Evolutionary conservation across 192 early-diverging fungal genomes (phyloP).

Genomic region (Gorgonomyces haynaldii): DNA sequence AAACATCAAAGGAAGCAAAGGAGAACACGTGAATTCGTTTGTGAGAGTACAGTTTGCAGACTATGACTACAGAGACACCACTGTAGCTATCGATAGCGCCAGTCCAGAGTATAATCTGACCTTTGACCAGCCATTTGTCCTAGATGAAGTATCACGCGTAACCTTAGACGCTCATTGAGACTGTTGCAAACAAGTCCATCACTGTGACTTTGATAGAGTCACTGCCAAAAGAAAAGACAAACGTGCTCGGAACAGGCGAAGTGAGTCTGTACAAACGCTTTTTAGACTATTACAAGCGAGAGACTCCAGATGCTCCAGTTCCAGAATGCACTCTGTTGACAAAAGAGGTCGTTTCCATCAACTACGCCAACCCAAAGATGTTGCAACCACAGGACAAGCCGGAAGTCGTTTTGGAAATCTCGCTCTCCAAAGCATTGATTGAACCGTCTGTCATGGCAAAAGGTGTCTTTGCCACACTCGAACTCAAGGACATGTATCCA

Average conservation of each 20-base stretch:
- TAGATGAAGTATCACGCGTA: slow-evolving; percentile 35
- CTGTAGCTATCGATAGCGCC: slow-evolving; percentile 30
- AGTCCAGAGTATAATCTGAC: slow-evolving; percentile 39
- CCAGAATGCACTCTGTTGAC: slow-evolving; percentile 18
- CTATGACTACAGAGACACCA: slow-evolving; percentile 44
- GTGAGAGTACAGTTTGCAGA: slow-evolving; percentile 45
- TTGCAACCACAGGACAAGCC: slow-evolving; percentile 28
- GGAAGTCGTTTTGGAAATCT: slow-evolving; percentile 32
- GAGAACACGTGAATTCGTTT: slow-evolving; percentile 38
- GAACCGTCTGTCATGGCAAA: slow-evolving; percentile 29
- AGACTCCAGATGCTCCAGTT: slow-evolving; percentile 22
- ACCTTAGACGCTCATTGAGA: slow-evolving; percentile 37
- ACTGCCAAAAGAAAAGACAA: slow-evolving; percentile 51
- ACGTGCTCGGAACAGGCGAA: slow-evolving; percentile 37
- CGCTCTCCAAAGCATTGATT: slow-evolving; percentile 28
- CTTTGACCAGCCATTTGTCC: slow-evolving; percentile 32
- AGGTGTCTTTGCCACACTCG: slow-evolving; percentile 37
- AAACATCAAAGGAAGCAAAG: slow-evolving; percentile 40
- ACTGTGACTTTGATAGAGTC: slow-evolving; percentile 41
- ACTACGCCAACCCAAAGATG: slow-evolving; percentile 30
- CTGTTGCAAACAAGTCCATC: slow-evolving; percentile 40
- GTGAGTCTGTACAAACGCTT: slow-evolving; percentile 24
- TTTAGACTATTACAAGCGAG: slow-evolving; percentile 29
- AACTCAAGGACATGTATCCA: slow-evolving; percentile 36
- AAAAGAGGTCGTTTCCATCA: slow-evolving; percentile 19